Evolutionary conservation across 208 protist species (phyloP), one percentile per base, ranked within the genome.

Genomic region (Kentomonas sorsogonicus): DNA sequence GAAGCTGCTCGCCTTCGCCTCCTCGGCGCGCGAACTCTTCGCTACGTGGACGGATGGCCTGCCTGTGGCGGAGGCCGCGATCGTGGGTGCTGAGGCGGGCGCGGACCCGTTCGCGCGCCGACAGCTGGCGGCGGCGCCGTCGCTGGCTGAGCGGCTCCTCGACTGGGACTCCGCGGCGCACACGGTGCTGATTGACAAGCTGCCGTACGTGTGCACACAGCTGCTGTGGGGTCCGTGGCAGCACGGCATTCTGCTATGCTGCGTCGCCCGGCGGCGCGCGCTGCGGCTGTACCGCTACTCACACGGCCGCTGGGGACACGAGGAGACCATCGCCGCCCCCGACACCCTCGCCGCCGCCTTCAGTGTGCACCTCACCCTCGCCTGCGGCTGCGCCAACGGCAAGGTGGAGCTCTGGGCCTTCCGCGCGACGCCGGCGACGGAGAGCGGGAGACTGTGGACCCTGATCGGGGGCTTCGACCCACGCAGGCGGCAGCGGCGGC

Each of bases 171-270:
- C 75, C 2, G 71, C 70, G 4, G 64, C 39, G 30, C 51, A 73
- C 45, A 77, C 79, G 4, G 69, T 79, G 16, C 53, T 83, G 15
- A 74, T 91, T 16, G 83, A 91, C 40, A 52, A 63, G 22, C 53
- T 88, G 41, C 76, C 64, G 0, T 83, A 64, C 53, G 51, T 61
- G 16, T 86, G 77, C 62, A 85, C 83, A 3, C 74, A 86, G 38
- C 72, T 94, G 39, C 53, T 51, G 44, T 94, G 87, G 84, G 83
- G 72, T 2, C 87, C 87, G 52, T 94, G 87, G 84, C 87, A 94
- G 57, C 71, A 91, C 41, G 87, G 87, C 3, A 79, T 79, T 13
- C 84, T 79, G 63, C 69, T 94, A 2, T 75, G 71, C 3, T 82
- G 73, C 36, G 51, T 91, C 7, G 84, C 78, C 59, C 66, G 76